Base-by-base conservation (phyloP, 768 basidiomycete species). In the Hygrophorus pudorinus region DNA sequence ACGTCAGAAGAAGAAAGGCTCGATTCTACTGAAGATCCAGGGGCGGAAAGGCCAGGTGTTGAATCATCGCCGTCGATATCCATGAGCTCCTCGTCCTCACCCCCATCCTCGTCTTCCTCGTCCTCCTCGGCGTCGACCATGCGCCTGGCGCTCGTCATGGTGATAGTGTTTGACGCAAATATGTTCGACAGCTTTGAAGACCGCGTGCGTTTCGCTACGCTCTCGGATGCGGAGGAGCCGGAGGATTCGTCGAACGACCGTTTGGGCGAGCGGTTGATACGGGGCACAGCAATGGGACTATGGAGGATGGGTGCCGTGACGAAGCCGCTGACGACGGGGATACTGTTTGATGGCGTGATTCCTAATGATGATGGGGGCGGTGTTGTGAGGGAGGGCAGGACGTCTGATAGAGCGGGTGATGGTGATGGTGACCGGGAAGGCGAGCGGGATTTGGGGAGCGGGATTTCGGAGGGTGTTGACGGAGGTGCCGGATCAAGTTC, bases 161-260 rank as follows among this genome's bases (percentile, higher is more conserved):
- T 35, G 21, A 21, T 39, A 13, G 6, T 18, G 13, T 21, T 18
- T 24, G 32, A 16, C 8, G 20, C 17, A 17, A 20, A 31, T 33
- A 13, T 38, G 37, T 38, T 35, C 6, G 41, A 17, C 44, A 44
- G 20, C 36, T 38, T 35, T 4, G 41, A 17, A 42, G 42, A 20
- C 36, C 50, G 32, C 37, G 50, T 45, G 14, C 50, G 47, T 28
- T 48, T 48, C 10, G 60, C 65, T 43, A 55, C 48, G 35, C 54
- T 54, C 47, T 62, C 65, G 17, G 61, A 63, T 37, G 40, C 35
- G 24, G 39, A 38, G 13, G 39, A 42, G 29, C 46, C 49, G 24
- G 47, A 48, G 1, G 73, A 74, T 50, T 79, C 78, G 45, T 78
- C 78, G 44, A 79, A 75, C 0, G 75, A 70, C 24, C 77, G 73